Evolutionary conservation across 345 rosid genomes (phyloP), one percentile per base, ranked within the genome.

Genomic region (Melaleuca alternifolia): DNA sequence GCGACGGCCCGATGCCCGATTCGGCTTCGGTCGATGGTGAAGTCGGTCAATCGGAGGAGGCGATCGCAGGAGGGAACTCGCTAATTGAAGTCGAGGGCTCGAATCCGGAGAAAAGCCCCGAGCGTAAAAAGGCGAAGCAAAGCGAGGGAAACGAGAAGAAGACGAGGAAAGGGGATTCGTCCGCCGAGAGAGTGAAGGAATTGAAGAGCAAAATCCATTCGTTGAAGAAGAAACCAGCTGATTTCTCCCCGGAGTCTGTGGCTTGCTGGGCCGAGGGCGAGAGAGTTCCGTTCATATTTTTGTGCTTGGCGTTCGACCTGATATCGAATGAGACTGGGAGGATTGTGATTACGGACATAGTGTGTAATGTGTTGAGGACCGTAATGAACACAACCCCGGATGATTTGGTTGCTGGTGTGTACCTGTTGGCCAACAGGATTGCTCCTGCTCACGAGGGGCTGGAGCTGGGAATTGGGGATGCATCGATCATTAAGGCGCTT

Each of bases 371-470:
- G 95, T 83, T 97, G 89, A 93, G 99, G 93, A 94, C 96, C 5
- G 98, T 97, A 13, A 95, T 97, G 86, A 92, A 88, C 23, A 94
- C 94, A 0, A 93, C 96, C 30, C 97, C 99, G 0, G 98, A 92
- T 20, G 99, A 96, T 91, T 92, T 96, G 93, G 85, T 92, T 37
- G 90, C 95, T 2, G 90, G 90, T 37, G 98, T 97, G 46, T 96
- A 95, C 89, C 91, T 96, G 84, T 86, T 94, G 50, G 98, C 97
- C 5, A 93, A 94, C 87, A 93, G 92, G 92, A 87, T 97, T 87
- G 97, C 99, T 0, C 96, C 99, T 11, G 95, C 99, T 28, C 99
- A 96, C 61, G 97, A 96, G 85, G 99, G 99, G n/a, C 59, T 96
- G 85, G 99, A 96, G 89, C 90, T 97, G 85, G 99, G 99, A 57